A percentile compares a stretch with the other conserved stretches of the same genome.
phyloP scores from a whole-genome alignment of 345 rosid species.

The Eutrema yunnanense region DNA sequence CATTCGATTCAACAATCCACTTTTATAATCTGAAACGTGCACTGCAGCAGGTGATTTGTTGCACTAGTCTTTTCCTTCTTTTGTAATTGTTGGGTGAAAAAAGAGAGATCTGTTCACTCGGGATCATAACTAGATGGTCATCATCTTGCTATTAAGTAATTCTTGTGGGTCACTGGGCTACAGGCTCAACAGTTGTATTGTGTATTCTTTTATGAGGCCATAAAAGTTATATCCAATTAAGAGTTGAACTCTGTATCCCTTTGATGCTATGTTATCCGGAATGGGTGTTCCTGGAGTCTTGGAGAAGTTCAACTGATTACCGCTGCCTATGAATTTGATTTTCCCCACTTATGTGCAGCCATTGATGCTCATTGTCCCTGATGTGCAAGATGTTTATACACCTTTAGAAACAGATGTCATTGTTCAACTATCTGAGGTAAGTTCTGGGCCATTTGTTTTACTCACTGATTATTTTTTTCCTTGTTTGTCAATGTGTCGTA shows the following conservation, averaged over 20 bases:
- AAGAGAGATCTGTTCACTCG: not conserved
- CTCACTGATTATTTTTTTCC: not conserved
- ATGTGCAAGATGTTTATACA: constrained; percentile 93
- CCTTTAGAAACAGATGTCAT: constrained; percentile 85
- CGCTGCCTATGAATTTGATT: constrained; percentile 11
- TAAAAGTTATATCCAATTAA: not conserved
- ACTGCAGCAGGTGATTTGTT: constrained; percentile 66
- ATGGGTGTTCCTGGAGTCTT: not conserved
- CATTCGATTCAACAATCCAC: constrained; percentile 93
- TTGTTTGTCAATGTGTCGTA: not conserved
- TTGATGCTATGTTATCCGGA: not conserved
- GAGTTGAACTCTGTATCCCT: not conserved
- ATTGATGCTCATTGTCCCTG: constrained; percentile 95
- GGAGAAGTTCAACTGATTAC: constrained; percentile 50
- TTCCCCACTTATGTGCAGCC: constrained; percentile 54
- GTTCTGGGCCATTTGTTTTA: constrained; percentile 3
- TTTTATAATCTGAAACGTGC: constrained; percentile 93
- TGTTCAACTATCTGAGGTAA: constrained; percentile 89
- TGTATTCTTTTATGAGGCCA: not conserved
- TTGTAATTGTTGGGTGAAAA: constrained; percentile 4
- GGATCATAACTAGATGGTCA: not conserved
- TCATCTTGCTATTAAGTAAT: constrained; percentile 1
- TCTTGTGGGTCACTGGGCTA: not conserved
- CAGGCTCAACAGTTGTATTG: not conserved
- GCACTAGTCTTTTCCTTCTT: constrained; percentile 4